Conservation (phyloP, 306 rosid species). For the Styphnolobium japonicum region DNA sequence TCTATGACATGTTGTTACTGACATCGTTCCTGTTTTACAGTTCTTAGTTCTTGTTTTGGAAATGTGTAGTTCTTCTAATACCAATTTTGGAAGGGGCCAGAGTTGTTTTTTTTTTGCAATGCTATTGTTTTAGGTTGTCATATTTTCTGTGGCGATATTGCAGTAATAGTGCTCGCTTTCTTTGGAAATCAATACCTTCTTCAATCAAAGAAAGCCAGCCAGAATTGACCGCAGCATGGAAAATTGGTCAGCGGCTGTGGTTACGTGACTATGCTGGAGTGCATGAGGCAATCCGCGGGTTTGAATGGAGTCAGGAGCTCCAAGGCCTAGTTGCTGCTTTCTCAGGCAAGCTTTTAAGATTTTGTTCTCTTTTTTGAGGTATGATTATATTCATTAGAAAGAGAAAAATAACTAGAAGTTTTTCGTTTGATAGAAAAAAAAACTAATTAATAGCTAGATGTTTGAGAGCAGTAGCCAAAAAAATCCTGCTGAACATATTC, state of each 20-base stretch:
- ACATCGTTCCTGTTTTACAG: neutral
- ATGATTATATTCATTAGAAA: too few species aligned
- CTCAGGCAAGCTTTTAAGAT: conserved; percentile 62
- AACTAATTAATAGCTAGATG: too few species aligned
- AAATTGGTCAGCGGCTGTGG: conserved; percentile 83
- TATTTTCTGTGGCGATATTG: conserved; percentile 38
- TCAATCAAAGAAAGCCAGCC: conserved; percentile 64
- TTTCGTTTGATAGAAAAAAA: too few species aligned
- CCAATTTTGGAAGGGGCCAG: neutral
- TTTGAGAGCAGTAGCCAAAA: too few species aligned
- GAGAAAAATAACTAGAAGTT: too few species aligned
- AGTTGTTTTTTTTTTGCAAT: neutral
- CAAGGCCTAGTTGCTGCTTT: conserved; percentile 68
- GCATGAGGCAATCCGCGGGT: conserved; percentile 66
- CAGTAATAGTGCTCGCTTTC: conserved; percentile 90
- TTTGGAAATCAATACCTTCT: conserved; percentile 81
- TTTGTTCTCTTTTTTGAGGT: neutral
- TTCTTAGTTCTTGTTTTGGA: neutral
- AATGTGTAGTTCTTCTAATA: neutral
- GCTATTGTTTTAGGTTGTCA: neutral
- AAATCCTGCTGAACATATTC: too few species aligned
- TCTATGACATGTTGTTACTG: neutral
- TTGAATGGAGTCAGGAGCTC: conserved; percentile 77
- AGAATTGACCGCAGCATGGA: conserved; percentile 77
- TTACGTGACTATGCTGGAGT: conserved; percentile 62